Conservation (phyloP, 257 asterid genomes). For the Scutellaria baicalensis region DNA sequence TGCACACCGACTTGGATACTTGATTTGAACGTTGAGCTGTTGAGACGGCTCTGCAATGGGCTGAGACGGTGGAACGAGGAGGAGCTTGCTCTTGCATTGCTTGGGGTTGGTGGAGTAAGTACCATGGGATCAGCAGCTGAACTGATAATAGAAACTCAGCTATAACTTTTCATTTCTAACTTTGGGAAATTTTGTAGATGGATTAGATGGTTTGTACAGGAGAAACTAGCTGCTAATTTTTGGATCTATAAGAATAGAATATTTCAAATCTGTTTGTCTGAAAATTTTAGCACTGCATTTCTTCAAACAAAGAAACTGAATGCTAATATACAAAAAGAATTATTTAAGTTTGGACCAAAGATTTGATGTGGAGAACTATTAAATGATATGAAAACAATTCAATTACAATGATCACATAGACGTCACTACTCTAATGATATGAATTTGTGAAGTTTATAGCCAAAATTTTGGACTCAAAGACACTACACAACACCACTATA, state of each 20-base stretch:
- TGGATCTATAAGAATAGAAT: constrained; percentile 2
- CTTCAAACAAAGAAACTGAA: background rate
- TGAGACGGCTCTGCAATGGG: constrained; percentile 64
- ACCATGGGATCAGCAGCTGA: constrained; percentile 88
- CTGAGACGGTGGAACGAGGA: constrained; percentile 67
- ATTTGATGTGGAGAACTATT: no score
- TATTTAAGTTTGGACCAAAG: no score
- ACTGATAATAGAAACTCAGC: constrained; percentile 39
- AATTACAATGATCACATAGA: no score
- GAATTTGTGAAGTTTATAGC: no score
- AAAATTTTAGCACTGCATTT: background rate
- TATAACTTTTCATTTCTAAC: constrained; percentile 11
- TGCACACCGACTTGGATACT: constrained; percentile 68
- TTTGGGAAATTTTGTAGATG: constrained; percentile 42
- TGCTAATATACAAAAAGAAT: no score
- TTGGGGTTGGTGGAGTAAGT: constrained; percentile 66
- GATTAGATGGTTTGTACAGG: constrained; percentile 18
- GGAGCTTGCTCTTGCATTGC: constrained; percentile 79
- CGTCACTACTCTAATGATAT: no score
- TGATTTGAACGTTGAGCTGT: constrained; percentile 51
- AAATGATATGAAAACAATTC: no score
- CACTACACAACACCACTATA: constrained; percentile 60
- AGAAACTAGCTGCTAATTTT: constrained; percentile 12
- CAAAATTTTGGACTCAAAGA: no score
- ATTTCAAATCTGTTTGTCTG: background rate